Base-by-base conservation (phyloP, 495 filamentous ascomycete species). In the Evernia prunastri region DNA sequence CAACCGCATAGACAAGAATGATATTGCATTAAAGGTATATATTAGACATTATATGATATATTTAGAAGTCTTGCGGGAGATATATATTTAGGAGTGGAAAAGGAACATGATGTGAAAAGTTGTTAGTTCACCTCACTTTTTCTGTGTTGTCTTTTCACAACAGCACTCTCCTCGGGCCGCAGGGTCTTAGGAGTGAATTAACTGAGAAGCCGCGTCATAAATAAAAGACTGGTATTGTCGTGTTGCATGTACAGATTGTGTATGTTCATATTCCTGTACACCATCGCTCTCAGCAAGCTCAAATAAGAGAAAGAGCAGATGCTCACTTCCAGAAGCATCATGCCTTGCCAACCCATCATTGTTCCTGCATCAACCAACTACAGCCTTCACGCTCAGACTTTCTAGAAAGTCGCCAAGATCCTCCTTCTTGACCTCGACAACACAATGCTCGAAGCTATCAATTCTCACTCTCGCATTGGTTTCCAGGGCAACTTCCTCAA, bases 381-480 rank as follows among this genome's bases (percentile, higher is more conserved):
- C 92, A 72, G 86, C 86, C 80, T 92, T 93, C 82, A 91, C 86
- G 73, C 92, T 96, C 73, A 98, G 73, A 57, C 87, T 84, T 78
- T 97, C 94, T 67, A 98, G 80, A 74, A 98, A 98, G 15, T 87
- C 91, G 25, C 87, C 83, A 36, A 98, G 79, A 76, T 97, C 93
- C 72, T 98, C 94, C 77, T 96, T 96, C 77, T 87, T 85, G 37
- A 98, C 94, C 77, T 97, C 94, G 56, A 97, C 91, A 13, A 97
- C 95, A 67, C 90, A 96, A 73, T 96, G 88, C 76, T 98, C 95
- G 74, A 98, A 98, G 75, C 88, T 92, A 73, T 98, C 94, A 67
- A 97, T 96, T 62, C 91, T 79, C 25, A 97, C 90, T 20, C 92
- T 79, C 6, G 92, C 90, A 65, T 86, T 92, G 45, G 93, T 98